phyloP scores from a whole-genome alignment of 2,329 filamentous ascomycete species.

The Pseudogymnoascus sp. region DNA sequence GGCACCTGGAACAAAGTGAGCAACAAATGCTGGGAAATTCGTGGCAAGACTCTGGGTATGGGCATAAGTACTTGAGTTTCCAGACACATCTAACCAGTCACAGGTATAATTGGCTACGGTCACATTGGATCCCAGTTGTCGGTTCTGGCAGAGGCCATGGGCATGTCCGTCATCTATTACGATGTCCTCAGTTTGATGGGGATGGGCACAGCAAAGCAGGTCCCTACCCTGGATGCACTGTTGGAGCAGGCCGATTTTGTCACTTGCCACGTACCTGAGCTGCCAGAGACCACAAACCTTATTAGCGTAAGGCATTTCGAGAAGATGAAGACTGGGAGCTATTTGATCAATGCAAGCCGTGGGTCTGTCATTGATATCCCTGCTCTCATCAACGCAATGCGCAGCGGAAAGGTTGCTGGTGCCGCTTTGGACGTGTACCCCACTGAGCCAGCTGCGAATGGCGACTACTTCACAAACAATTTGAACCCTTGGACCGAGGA shows the following conservation, averaged over 20 bases:
- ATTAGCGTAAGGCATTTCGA: conserved; percentile 72
- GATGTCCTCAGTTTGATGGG: conserved; percentile 93
- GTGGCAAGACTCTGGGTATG: conserved; percentile 86
- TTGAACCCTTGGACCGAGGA: conserved; percentile 83
- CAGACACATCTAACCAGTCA: conserved; percentile 10
- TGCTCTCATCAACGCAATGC: conserved; percentile 80
- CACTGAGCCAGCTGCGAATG: conserved; percentile 86
- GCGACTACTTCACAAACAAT: conserved; percentile 81
- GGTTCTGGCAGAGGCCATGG: conserved; percentile 93
- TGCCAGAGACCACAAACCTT: conserved; percentile 87
- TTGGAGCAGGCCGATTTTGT: conserved; percentile 82
- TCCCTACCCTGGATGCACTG: conserved; percentile 67
- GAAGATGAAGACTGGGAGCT: conserved; percentile 86
- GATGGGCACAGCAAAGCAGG: conserved; percentile 78
- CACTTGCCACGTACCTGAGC: conserved; percentile 87
- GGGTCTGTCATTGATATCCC: conserved; percentile 92
- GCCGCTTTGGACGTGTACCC: conserved; percentile 97
- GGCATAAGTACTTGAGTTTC: conserved; percentile 5
- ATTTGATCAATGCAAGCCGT: conserved; percentile 92
- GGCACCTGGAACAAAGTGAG: conserved; percentile 99
- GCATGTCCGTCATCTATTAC: conserved; percentile 96
- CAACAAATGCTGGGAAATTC: conserved; percentile 93
- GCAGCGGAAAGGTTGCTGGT: conserved; percentile 78
- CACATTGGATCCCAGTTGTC: conserved; percentile 96
- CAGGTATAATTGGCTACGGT: conserved; percentile 88